Base-by-base conservation (phyloP, 345 rosid species). In the Citropsis articulata region DNA sequence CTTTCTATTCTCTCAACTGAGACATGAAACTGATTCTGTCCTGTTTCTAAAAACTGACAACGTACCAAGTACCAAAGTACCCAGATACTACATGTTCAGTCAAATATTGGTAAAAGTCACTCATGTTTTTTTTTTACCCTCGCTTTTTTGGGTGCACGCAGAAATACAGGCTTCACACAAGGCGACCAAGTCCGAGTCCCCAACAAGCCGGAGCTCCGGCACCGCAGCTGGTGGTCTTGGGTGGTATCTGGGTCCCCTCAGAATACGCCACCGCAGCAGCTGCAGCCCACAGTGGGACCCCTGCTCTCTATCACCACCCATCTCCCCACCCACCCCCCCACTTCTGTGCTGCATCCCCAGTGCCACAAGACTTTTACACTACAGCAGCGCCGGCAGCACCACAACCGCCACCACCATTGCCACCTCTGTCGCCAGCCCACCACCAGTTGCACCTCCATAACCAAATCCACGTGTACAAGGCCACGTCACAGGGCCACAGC, bases 151-250 rank as follows among this genome's bases (percentile, higher is more conserved):
- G 53, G 59, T 30, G 6, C 16, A 63, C 50, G 82, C 93, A 96
- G 99, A 96, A 96, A 87, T 96, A 92, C 82, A 85, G 99, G 88
- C 94, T 96, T 31, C 99, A 96, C 84, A 96, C 99, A 5, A 90
- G 99, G 77, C 85, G 99, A 84, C 97, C 98, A 42, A 92, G 97
- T 83, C 92, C 98, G 72, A 94, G 90, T 88, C 94, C 97, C 82
- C 98, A 91, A 82, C 82, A 89, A 42, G 70, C 93, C 24, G 91
- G 91, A 67, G 87, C 85, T 1, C 83, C 87, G 10, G 66, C 90
- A 7, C 90, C 95, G 1, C 98, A 87, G 83, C 85, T 96, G 24
- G 93, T 96, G 16, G 95, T 96, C 84, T 84, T 95, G 76, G 98
- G 98, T 13, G 86, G 97, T 72, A 92, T 96, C 42, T 96, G 97